Base-by-base conservation (phyloP, 2,329 filamentous ascomycete species). In the Pseudocercospora crystallina region DNA sequence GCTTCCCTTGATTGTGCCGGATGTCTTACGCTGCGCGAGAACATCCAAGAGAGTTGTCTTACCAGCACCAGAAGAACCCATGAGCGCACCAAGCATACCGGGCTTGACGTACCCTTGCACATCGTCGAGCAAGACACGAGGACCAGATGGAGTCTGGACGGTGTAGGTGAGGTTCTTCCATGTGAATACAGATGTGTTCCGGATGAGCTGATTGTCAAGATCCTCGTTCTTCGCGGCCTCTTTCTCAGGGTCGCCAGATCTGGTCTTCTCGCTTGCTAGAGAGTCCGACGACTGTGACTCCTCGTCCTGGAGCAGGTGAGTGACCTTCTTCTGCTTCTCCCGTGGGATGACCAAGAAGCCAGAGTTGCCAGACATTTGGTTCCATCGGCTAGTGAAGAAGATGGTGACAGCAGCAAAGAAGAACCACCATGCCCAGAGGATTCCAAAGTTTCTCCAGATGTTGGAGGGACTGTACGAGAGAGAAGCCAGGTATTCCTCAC, bases 81-180 rank as follows among this genome's bases (percentile, higher is more conserved):
- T 90, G 1, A 94, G 74, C 2, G 88, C 87, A 2, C 87, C 91
- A 8, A 92, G 76, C 61, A 86, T 82, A 32, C 89, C 88, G 1
- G 88, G 88, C 55, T 85, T 83, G 43, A 90, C 87, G 60, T 85
- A 92, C 2, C 85, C 90, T 58, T 82, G 77, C 4, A 87, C 79
- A 50, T 84, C 75, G 53, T 83, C 76, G 9, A 87, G 68, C 4
- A 86, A 66, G 3, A 65, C 67, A 11, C 74, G 65, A 39, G 76
- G 71, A 2, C 71, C 71, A 33, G 69, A 68, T 15, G 74, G 65
- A 26, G 73, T 75, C 9, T 74, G 71, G 52, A 90, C 86, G 0
- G 81, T 86, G 66, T 96, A 96, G 64, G 85, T 89, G 53, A 96
- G 82, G 57, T 87, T 78, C 66, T 92, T 87, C 87, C 90, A 96